phyloP scores from a whole-genome alignment of 148 eudicot genomes.

The Rhododendron mucronatum region DNA sequence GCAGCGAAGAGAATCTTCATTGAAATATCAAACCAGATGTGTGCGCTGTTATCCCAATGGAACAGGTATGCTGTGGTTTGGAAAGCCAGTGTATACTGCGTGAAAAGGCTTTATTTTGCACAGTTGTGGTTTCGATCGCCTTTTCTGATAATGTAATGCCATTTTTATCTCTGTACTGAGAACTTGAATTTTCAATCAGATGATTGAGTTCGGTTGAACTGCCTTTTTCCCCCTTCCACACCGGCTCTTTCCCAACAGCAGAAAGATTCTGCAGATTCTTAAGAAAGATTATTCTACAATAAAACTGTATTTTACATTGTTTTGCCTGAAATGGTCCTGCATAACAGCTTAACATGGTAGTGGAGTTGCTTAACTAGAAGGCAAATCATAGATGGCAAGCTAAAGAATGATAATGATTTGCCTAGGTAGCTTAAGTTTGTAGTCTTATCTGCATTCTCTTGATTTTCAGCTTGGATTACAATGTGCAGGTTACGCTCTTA shows the following conservation, averaged over 20 bases:
- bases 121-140: neutral
- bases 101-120: neutral
- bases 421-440: neutral
- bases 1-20: slow-evolving; percentile 87
- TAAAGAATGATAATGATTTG: neutral
- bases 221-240: neutral
- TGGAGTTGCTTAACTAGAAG: neutral
- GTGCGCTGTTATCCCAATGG: slow-evolving; percentile 96
- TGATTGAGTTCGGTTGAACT: neutral
- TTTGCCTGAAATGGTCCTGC: neutral
- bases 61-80: slow-evolving; percentile 35
- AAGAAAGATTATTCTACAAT: neutral
- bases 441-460: neutral
- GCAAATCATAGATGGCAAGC: neutral
- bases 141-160: neutral
- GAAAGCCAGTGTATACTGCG: neutral
- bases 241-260: neutral
- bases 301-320: neutral
- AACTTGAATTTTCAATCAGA: neutral
- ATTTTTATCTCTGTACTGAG: neutral
- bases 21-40: slow-evolving; percentile 94
- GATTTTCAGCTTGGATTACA: neutral
- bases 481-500: slow-evolving; percentile 91
- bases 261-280: neutral
- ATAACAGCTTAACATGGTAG: neutral